phyloP scores from a whole-genome alignment of 1,284 basidiomycete genomes.

The Sphagnurus paluster region DNA sequence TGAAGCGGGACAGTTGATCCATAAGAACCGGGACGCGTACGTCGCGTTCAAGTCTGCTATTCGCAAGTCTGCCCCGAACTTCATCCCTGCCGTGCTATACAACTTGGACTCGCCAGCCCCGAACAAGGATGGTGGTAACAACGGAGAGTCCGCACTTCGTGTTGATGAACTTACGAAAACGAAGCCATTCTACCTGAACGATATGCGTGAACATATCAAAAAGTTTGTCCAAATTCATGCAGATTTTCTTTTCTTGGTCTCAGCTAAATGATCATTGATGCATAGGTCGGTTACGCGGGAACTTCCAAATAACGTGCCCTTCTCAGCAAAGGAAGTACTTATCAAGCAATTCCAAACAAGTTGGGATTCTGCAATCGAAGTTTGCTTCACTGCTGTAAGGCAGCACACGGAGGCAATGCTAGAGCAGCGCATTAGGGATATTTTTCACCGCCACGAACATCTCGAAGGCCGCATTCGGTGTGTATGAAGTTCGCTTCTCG shows the following conservation, averaged over 20 bases:
- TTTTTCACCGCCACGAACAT: conserved; percentile 31
- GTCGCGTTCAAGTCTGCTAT: conserved; percentile 28
- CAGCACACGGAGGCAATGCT: conserved; percentile 21
- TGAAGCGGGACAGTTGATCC: conserved; percentile 25
- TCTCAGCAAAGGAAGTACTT: conserved; percentile 24
- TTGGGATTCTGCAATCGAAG: conserved; percentile 29
- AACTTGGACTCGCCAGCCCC: not conserved
- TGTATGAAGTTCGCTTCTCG: conserved; percentile 5
- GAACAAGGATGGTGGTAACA: not conserved
- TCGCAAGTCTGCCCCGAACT: conserved; percentile 32
- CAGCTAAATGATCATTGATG: conserved; percentile 11
- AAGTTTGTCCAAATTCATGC: conserved; percentile 26
- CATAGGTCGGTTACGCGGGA: conserved; percentile 28
- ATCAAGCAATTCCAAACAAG: conserved; percentile 30
- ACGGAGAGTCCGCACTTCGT: not conserved
- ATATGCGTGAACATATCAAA: conserved; percentile 32
- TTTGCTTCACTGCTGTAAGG: conserved; percentile 32
- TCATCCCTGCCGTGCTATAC: conserved; percentile 19
- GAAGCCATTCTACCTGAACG: conserved; percentile 27
- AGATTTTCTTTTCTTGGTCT: not conserved
- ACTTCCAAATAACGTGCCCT: conserved; percentile 25
- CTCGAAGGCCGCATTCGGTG: conserved; percentile 30
- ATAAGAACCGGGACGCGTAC: conserved; percentile 27
- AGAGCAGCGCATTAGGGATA: conserved; percentile 19
- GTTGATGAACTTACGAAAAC: conserved; percentile 4